Conservation (phyloP, 2,329 filamentous ascomycete genomes). For the Zymoseptoria crescenta region DNA sequence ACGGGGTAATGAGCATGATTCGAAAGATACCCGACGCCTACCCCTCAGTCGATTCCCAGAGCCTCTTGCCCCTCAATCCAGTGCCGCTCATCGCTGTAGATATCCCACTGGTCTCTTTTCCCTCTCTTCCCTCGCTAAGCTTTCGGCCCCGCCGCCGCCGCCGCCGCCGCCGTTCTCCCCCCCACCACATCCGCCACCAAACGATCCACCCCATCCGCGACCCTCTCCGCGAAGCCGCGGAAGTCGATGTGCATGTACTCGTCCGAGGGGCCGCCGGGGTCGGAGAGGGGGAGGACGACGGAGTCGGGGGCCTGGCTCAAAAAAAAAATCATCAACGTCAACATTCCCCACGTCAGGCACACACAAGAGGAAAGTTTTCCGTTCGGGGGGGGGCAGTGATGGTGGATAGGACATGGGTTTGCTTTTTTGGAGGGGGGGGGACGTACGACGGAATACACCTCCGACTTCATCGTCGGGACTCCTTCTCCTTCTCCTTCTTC, state of each 20-base stretch:
- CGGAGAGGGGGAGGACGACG: constrained; percentile 48
- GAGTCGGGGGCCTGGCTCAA: constrained; percentile 40
- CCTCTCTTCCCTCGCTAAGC: background rate
- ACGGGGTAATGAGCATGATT: no score
- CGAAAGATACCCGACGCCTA: no score
- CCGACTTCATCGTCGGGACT: constrained; percentile 50
- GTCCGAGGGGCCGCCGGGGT: constrained; percentile 42
- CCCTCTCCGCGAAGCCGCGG: constrained; percentile 46
- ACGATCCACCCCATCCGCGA: constrained; percentile 3
- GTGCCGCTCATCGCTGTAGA: background rate
- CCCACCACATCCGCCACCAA: background rate
- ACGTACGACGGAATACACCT: constrained; percentile 44
- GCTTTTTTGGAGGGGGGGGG: no score
- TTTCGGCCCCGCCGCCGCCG: background rate
- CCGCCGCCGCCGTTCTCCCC: no score
- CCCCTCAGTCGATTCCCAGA: no score
- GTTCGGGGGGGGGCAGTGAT: no score
- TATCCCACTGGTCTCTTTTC: no score
- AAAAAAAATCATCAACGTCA: no score
- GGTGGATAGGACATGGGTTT: no score
- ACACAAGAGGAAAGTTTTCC: no score
- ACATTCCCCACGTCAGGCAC: no score
- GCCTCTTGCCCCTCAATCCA: background rate
- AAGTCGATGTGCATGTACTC: constrained; percentile 51
- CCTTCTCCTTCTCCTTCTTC: background rate